Conservation (phyloP, 2,329 filamentous ascomycete genomes). For the Pseudogymnoascus sp. region DNA sequence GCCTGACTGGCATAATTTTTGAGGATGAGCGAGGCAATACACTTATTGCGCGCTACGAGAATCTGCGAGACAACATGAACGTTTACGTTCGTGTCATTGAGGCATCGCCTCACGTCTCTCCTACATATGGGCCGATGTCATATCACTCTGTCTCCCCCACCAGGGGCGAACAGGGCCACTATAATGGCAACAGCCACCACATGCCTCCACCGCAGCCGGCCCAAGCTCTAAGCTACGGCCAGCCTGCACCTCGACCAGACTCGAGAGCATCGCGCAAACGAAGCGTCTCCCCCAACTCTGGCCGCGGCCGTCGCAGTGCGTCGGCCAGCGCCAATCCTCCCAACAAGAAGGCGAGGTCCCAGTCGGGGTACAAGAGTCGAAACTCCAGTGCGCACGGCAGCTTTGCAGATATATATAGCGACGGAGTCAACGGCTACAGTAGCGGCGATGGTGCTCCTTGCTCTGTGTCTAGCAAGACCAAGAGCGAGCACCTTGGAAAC, state of each 20-base stretch:
- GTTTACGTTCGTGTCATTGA: constrained; percentile 86
- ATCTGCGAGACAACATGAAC: constrained; percentile 85
- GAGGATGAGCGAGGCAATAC: constrained; percentile 85
- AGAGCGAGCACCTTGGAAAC: constrained; percentile 78
- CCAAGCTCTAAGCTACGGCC: constrained; percentile 47
- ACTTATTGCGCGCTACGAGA: constrained; percentile 92
- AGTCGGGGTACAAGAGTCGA: constrained; percentile 60
- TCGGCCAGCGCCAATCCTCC: constrained; percentile 54
- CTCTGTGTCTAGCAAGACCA: constrained; percentile 69
- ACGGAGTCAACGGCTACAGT: constrained; percentile 70
- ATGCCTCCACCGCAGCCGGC: constrained; percentile 51
- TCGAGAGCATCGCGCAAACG: constrained; percentile 68
- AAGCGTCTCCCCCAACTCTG: constrained; percentile 67
- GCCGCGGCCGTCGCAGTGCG: constrained; percentile 66
- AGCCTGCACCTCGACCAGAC: constrained; percentile 58
- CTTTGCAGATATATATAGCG: constrained; percentile 54
- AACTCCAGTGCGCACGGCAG: constrained; percentile 44
- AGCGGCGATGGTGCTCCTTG: constrained; percentile 77
- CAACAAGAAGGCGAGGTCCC: constrained; percentile 60
- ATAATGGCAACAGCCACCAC: constrained; percentile 56
- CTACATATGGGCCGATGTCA: constrained; percentile 44
- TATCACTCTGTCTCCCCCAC: constrained; percentile 46
- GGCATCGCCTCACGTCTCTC: constrained; percentile 40
- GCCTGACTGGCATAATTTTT: constrained; percentile 82
- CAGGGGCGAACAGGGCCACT: constrained; percentile 46